phyloP scores from a whole-genome alignment of 441 rosid species.

The Aleurites moluccanus region DNA sequence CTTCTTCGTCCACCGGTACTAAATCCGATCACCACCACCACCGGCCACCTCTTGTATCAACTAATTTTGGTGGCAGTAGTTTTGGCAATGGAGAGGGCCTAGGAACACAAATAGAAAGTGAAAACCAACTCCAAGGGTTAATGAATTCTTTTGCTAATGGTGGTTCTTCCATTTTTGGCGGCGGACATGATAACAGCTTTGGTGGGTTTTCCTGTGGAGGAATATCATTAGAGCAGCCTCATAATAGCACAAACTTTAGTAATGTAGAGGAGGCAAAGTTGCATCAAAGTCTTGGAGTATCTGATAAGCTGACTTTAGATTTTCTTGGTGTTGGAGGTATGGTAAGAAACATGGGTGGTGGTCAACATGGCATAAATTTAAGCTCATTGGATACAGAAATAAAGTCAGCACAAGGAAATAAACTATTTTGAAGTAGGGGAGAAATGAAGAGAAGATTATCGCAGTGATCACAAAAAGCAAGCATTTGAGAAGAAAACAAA shows the following conservation, averaged over 20 bases:
- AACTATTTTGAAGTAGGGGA: constrained; percentile 26
- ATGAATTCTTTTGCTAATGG: constrained; percentile 50
- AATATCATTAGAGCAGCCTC: constrained; percentile 19
- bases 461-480: constrained; percentile 1
- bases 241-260: constrained; percentile 9
- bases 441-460: constrained; percentile 3
- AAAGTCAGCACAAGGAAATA: constrained; percentile 33
- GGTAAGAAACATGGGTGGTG: constrained; percentile 52
- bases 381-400: constrained; percentile 33
- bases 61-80: constrained; percentile 30
- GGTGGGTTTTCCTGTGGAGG: constrained; percentile 34
- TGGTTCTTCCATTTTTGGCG: constrained; percentile 45
- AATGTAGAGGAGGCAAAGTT: constrained; percentile 27
- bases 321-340: constrained; percentile 76
- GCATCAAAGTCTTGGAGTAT: constrained; percentile 30
- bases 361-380: constrained; percentile 41
- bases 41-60: constrained; percentile 20
- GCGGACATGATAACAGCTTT: constrained; percentile 37
- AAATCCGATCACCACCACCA: constrained; percentile 18
- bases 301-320: constrained; percentile 65
- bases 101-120: constrained; percentile 32
- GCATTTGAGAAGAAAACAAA: neutral
- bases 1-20: constrained; percentile 27
- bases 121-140: constrained; percentile 44
- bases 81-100: constrained; percentile 23